phyloP scores from a whole-genome alignment of 2,329 filamentous ascomycete species.

The Chaetomium olivaceum region DNA sequence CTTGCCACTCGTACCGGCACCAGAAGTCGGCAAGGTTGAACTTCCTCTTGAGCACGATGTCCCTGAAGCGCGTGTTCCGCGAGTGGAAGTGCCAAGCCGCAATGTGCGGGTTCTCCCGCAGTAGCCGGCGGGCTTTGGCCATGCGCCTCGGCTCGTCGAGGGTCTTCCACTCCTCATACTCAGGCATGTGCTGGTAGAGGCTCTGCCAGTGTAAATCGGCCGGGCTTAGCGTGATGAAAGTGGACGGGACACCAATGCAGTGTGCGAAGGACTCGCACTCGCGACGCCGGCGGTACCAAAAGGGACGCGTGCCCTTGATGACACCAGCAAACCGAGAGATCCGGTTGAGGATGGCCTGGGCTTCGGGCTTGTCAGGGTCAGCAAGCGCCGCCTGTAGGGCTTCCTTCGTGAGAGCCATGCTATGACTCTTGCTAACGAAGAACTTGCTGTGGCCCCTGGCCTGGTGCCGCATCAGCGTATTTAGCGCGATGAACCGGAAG shows the following conservation, averaged over 20 bases:
- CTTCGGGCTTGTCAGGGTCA: conserved; percentile 1
- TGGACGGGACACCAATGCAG: neutral
- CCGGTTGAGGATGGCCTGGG: too few species aligned
- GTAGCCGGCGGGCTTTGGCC: conserved; percentile 3
- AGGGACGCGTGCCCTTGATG: too few species aligned
- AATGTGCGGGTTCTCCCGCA: conserved; percentile 14
- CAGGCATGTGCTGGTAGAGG: conserved; percentile 7
- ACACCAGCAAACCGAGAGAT: too few species aligned
- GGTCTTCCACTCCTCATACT: too few species aligned
- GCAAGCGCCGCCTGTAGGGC: conserved; percentile 2
- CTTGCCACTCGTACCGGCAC: too few species aligned
- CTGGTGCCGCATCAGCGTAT: conserved; percentile 2
- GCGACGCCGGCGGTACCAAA: conserved; percentile 3
- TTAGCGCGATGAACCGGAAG: conserved; percentile 6
- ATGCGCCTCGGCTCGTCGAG: conserved; percentile 7
- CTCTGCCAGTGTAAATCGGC: conserved; percentile 6
- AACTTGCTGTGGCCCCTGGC: neutral
- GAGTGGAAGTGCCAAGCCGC: conserved; percentile 14
- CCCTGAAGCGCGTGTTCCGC: too few species aligned
- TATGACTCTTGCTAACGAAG: conserved; percentile 2
- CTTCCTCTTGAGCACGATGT: too few species aligned
- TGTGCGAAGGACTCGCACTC: conserved; percentile 6
- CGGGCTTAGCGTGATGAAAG: conserved; percentile 3
- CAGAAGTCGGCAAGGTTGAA: too few species aligned
- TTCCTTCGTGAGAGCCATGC: neutral